Evolutionary conservation across 2,329 filamentous ascomycete species (phyloP).

Genomic region (Dryadomyces quercus-mongolicae): DNA sequence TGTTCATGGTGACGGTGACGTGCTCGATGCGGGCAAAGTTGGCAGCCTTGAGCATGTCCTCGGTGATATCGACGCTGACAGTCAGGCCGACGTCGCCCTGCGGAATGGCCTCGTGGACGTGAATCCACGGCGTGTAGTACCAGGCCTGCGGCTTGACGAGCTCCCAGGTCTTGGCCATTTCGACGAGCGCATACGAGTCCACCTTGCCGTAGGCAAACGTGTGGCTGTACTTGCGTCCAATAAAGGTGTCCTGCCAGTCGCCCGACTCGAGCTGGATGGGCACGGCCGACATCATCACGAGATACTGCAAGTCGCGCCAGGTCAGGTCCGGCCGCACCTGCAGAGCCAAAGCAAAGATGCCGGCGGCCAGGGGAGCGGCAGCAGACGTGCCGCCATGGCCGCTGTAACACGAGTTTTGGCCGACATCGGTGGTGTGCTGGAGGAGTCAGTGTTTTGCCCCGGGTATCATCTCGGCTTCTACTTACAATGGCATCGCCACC

Average conservation of each 20-base stretch:
- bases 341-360: conserved; percentile 80
- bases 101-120: conserved; percentile 75
- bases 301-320: conserved; percentile 91
- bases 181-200: conserved; percentile 74
- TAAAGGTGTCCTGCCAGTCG: conserved; percentile 71
- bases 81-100: conserved; percentile 71
- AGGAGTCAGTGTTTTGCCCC: not conserved
- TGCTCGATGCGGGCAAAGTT: conserved; percentile 86
- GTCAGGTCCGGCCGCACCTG: conserved; percentile 74
- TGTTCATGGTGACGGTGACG: conserved; percentile 95
- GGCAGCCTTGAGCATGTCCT: conserved; percentile 65
- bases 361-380: conserved; percentile 83
- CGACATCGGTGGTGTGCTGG: conserved; percentile 88
- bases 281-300: conserved; percentile 73
- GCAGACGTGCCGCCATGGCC: conserved; percentile 93
- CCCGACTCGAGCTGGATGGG: conserved; percentile 60
- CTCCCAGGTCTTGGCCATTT: conserved; percentile 74
- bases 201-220: conserved; percentile 94
- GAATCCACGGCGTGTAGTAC: conserved; percentile 88
- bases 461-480: not conserved
- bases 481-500: conserved; percentile 68
- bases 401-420: conserved; percentile 63
- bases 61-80: conserved; percentile 70
- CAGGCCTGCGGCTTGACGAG: conserved; percentile 91
- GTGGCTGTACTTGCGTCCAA: conserved; percentile 83